Conservation (phyloP, 2,329 filamentous ascomycete species). For the Metarhizium album region DNA sequence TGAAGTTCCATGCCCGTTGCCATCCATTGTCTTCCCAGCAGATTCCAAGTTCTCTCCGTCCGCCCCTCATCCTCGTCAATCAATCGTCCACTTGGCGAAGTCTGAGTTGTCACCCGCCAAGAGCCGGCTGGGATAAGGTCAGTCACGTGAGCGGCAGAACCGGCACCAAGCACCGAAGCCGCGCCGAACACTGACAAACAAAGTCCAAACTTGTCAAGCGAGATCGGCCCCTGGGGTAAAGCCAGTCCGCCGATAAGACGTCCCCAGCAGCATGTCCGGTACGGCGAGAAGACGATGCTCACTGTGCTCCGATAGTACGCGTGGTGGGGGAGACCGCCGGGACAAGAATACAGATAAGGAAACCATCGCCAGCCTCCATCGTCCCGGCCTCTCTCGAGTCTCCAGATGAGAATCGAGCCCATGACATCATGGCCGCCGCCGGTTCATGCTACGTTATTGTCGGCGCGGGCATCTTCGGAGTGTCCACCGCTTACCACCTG, state of each 20-base stretch:
- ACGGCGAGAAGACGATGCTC: not conserved
- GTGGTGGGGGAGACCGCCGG: not conserved
- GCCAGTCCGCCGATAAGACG: not conserved
- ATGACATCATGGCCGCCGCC: conserved; percentile 12
- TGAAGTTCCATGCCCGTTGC: not conserved
- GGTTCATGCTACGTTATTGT: conserved; percentile 42
- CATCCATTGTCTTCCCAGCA: not conserved
- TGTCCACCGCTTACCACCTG: conserved; percentile 54
- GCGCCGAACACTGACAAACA: not conserved
- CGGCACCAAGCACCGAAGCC: not conserved
- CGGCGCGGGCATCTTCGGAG: conserved; percentile 55
- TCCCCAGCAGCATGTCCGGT: not conserved
- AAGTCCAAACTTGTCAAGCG: not conserved
- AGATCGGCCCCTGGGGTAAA: not conserved
- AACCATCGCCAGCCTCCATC: not conserved
- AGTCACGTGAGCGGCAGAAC: not conserved
- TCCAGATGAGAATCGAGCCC: not conserved
- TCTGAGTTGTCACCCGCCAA: not conserved
- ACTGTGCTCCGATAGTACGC: not conserved
- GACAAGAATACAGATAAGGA: not conserved
- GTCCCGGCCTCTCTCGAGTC: not conserved
- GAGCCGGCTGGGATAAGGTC: not conserved
- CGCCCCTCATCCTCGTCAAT: no score
- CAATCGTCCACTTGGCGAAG: no score
- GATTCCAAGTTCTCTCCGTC: not conserved